Base-by-base conservation (phyloP, 805 yeast species). In the Sugiyamaella smithiae region DNA sequence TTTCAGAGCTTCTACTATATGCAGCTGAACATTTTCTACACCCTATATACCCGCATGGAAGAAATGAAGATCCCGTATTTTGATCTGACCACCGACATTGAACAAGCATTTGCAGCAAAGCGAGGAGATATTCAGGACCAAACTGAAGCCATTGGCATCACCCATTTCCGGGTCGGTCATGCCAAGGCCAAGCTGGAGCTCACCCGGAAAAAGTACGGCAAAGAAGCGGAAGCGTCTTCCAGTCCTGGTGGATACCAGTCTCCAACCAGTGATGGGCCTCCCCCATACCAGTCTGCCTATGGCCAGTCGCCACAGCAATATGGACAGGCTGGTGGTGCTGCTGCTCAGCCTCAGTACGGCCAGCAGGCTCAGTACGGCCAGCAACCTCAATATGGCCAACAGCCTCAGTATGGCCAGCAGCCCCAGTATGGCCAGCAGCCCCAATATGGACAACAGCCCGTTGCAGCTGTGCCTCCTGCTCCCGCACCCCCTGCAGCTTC, bases 41-140 rank as follows among this genome's bases (percentile, higher is more conserved):
- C 97, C 1, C 74, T 93, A 54, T 90, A 87, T 73, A 84, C 78
- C 63, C 80, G 86, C 60, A 87, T 91, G 88, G 96, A 91, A 70
- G 96, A 88, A 64, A 82, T 91, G 86, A 89, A 93, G 71, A 93
- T 93, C 57, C 97, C 97, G 12, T 93, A 93, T 70, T 93, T 93
- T 68, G 95, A 93, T 65, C 74, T 93, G 63, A 74, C 80, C 44
- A 76, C 86, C 40, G 98, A 89, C 65, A 86, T 93, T 54, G 75
- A 85, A 47, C 91, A 86, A 65, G 84, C 90, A 2, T 93, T 84
- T 69, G 68, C 66, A 26, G 74, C 73, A 54, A 93, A 93, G 72
- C 82, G 95, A 66, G 99, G 98, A 35, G 83, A 88, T 58, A 80
- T 91, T 43, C 95, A 89, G 63, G 97, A 90, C 62, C 83, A 81